Evolutionary conservation across 257 asterid genomes (phyloP), one percentile per base, ranked within the genome.

Genomic region (Lycium ferocissimum): DNA sequence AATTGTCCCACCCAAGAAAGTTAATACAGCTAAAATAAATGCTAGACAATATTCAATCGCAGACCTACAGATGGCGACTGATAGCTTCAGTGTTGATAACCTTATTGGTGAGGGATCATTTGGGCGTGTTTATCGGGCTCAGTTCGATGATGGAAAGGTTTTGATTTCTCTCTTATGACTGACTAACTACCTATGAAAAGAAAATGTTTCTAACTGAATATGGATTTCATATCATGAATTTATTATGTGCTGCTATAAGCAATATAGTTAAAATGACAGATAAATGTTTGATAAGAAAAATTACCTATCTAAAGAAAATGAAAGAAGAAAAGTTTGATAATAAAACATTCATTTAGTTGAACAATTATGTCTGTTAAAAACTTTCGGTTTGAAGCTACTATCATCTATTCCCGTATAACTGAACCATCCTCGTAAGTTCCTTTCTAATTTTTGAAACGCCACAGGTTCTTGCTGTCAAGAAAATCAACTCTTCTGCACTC

Each of bases 401-500:
- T 49, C 14, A 12, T 62, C 63, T 57, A 49, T 80, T 35, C 58
- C 7, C 6, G 63, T 76, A 15, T 76, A 53, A 53, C 82, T 51
- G 47, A 76, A 76, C 54, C 56, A 17, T 54, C 81, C 17, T 57
- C 17, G 2, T 56, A 40, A 54, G 57, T 69, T 69, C 45, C 58
- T 67, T 63, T 33, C 79, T 40, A n/a, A 14, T 72, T 47, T 71
- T 53, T 78, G 65, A 78, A 22, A 66, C 65, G 38, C 18, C 80
- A 49, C 85, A 96, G 98, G 97, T 94, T 88, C 93, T 95, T 89
- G 99, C 99, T 9, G 99, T 95, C 86, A 96, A 96, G 93, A 96
- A 95, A 81, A 91, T 96, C 88, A 94, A 91, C 81, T 91, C 95
- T 45, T 93, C 98, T 33, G 89, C 89, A 59, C 88, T 95, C 78